Evolutionary conservation across 805 yeast species (phyloP).

Genomic region (Phaffomyces thermotolerans): DNA sequence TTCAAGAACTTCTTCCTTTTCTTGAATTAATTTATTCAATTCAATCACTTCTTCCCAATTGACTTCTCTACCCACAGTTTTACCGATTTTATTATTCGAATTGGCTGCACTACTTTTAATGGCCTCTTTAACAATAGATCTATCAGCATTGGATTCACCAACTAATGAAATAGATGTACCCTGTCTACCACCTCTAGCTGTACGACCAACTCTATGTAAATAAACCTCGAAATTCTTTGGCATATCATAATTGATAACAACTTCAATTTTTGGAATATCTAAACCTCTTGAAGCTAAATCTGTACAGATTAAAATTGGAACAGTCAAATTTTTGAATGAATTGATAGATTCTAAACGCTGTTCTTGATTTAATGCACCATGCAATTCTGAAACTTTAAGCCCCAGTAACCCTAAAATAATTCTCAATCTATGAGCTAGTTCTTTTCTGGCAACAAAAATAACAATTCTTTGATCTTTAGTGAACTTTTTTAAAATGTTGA

Average conservation of each 20-base stretch:
- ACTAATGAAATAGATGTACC: conserved; percentile 92
- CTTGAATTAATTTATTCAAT: conserved; percentile 51
- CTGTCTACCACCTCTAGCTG: conserved; percentile 98
- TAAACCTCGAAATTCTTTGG: conserved; percentile 89
- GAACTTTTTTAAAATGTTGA: conserved; percentile 58
- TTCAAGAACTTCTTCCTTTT: conserved; percentile 52
- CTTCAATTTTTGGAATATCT: conserved; percentile 96
- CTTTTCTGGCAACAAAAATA: conserved; percentile 88
- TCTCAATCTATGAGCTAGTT: conserved; percentile 80
- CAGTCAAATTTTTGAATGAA: conserved; percentile 72
- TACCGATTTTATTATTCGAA: conserved; percentile 33
- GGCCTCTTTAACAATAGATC: conserved; percentile 86
- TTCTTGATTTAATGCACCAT: conserved; percentile 82
- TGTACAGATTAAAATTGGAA: conserved; percentile 88
- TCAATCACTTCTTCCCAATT: conserved; percentile 82
- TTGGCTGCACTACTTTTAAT: conserved; percentile 56
- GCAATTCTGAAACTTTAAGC: conserved; percentile 69
- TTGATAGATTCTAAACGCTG: conserved; percentile 84
- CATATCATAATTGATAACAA: conserved; percentile 92
- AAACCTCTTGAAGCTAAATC: conserved; percentile 99
- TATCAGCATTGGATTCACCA: conserved; percentile 83
- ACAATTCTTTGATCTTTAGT: conserved; percentile 67
- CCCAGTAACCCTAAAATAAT: conserved; percentile 70
- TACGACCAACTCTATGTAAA: conserved; percentile 96
- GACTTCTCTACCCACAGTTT: conserved; percentile 84